Evolutionary conservation across 2,329 filamentous ascomycete genomes (phyloP).

Genomic region (Tolypocladium tropicale): DNA sequence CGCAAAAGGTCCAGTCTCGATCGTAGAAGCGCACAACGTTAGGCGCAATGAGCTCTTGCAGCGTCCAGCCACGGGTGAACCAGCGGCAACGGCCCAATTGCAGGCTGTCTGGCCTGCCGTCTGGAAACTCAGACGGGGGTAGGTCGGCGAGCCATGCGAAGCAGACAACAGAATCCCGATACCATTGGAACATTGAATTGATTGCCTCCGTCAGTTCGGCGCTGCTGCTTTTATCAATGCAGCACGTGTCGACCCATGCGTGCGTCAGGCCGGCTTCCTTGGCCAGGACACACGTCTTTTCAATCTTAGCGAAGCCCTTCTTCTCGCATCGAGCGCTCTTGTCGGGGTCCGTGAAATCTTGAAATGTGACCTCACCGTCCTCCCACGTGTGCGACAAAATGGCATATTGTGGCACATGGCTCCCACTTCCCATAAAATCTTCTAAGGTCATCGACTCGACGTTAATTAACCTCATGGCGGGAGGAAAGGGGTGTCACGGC

Average conservation of each 20-base stretch:
- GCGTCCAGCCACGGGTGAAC: conserved; percentile 42
- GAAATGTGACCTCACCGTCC: neutral
- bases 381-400: neutral
- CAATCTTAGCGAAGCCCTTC: neutral
- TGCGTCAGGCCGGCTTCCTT: neutral
- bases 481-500: too few relatives aligned
- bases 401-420: neutral
- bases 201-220: conserved; percentile 7
- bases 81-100: conserved; percentile 7
- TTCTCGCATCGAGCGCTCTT: neutral
- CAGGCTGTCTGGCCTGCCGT: too few relatives aligned
- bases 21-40: conserved; percentile 17
- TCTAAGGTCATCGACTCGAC: neutral
- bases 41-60: conserved; percentile 54
- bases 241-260: conserved; percentile 9
- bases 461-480: neutral
- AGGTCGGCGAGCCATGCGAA: neutral
- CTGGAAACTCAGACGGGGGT: neutral
- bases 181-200: conserved; percentile 10
- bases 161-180: conserved; percentile 1
- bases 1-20: conserved; percentile 10
- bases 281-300: neutral
- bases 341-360: neutral
- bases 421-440: neutral
- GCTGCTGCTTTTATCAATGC: conserved; percentile 8